Evolutionary conservation across 2,329 filamentous ascomycete genomes (phyloP).

Genomic region (Aureobasidium melanogenum): DNA sequence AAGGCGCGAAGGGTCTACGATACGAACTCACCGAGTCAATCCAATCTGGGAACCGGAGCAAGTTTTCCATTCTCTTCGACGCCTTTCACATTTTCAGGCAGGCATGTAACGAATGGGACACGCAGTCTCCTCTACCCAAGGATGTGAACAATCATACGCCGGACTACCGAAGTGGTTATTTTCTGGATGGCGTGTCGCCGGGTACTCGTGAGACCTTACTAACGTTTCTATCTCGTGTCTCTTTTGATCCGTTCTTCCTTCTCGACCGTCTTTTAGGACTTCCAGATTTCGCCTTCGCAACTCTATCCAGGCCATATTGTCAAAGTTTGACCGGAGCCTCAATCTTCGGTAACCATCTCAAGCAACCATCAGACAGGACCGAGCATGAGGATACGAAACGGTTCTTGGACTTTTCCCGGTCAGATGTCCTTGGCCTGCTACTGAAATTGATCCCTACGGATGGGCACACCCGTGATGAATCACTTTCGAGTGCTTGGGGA

Average conservation of each 20-base stretch:
- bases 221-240: slow-evolving; percentile 69
- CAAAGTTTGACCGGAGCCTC: slow-evolving; percentile 24
- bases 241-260: slow-evolving; percentile 81
- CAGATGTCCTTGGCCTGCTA: slow-evolving; percentile 76
- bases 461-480: background rate
- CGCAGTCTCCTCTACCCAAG: background rate
- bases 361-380: slow-evolving; percentile 40
- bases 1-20: slow-evolving; percentile 65
- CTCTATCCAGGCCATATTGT: background rate
- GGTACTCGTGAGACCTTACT: slow-evolving; percentile 68
- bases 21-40: slow-evolving; percentile 71
- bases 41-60: slow-evolving; percentile 68
- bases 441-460: slow-evolving; percentile 45
- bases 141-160: background rate
- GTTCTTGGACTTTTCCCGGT: slow-evolving; percentile 78
- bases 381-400: slow-evolving; percentile 64
- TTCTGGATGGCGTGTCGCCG: slow-evolving; percentile 61
- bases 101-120: slow-evolving; percentile 32
- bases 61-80: slow-evolving; percentile 65
- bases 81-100: slow-evolving; percentile 62
- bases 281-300: slow-evolving; percentile 63
- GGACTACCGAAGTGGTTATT: slow-evolving; percentile 33
- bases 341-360: slow-evolving; percentile 31
- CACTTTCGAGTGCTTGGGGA: slow-evolving; percentile 70
- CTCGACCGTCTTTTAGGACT: slow-evolving; percentile 72